Evolutionary conservation across 78 protist species (phyloP).

Genomic region (Pigoraptor vietnamica): DNA sequence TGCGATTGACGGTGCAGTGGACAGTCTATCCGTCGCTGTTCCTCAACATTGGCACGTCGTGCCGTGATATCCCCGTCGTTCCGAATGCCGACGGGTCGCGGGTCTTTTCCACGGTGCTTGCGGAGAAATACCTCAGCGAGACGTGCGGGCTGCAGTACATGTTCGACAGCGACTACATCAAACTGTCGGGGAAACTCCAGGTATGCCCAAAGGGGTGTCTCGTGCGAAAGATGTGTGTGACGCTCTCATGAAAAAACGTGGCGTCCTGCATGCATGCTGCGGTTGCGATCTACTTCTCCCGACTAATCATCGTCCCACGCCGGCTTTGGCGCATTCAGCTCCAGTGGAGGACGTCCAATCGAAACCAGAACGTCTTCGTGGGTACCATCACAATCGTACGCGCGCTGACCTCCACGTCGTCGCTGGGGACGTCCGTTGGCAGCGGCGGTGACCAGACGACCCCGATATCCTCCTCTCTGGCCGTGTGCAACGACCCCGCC

Average conservation of each 20-base stretch:
- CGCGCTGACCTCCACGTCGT: neutral
- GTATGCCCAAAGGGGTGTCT: too few species aligned
- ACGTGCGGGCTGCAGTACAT: neutral
- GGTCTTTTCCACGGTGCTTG: neutral
- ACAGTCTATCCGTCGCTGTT: neutral
- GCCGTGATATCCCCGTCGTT: neutral
- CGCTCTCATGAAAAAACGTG: too few species aligned
- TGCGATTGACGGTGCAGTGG: neutral
- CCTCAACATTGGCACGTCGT: neutral
- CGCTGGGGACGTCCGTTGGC: neutral
- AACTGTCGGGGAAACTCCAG: neutral
- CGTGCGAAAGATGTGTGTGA: too few species aligned
- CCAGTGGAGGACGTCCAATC: neutral
- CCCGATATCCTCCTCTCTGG: neutral
- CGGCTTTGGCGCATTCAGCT: neutral
- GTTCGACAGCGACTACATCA: neutral
- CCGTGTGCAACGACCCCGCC: neutral
- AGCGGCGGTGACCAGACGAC: neutral
- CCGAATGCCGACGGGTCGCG: neutral
- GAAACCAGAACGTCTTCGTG: neutral
- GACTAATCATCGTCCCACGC: too few species aligned
- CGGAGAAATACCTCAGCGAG: neutral
- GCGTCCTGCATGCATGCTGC: too few species aligned
- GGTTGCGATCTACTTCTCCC: neutral
- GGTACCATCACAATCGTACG: neutral